Conservation (phyloP, 106 monocot genomes). For the Dactylorhiza incarnata region DNA sequence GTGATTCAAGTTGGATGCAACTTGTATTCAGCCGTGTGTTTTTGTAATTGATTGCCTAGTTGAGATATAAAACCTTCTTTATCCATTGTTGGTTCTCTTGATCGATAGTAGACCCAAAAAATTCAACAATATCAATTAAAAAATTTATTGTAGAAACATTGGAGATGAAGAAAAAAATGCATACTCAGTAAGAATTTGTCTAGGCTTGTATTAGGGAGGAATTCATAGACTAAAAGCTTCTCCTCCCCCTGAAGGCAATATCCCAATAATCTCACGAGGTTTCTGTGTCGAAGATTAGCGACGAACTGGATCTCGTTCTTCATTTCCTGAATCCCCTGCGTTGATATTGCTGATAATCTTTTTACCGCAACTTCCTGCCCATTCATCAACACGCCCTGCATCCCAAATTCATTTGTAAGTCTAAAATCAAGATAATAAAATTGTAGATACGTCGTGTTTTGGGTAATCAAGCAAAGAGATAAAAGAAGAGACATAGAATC, state of each 20-base stretch:
- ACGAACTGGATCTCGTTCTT: constrained; percentile 36
- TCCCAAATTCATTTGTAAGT: not conserved
- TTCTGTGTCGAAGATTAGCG: constrained; percentile 36
- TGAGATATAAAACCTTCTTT: too few relatives aligned
- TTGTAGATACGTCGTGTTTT: too few relatives aligned
- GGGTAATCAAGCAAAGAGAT: too few relatives aligned
- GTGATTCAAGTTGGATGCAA: too few relatives aligned
- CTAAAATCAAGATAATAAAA: too few relatives aligned
- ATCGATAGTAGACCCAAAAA: too few relatives aligned
- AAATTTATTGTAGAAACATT: too few relatives aligned
- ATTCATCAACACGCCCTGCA: constrained; percentile 21
- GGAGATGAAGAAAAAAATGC: not conserved
- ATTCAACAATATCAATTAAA: too few relatives aligned
- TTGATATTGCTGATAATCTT: constrained; percentile 19
- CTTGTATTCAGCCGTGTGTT: too few relatives aligned
- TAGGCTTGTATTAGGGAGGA: constrained; percentile 30
- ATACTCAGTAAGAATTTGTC: constrained; percentile 29
- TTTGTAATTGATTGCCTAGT: too few relatives aligned
- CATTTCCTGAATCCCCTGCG: constrained; percentile 27
- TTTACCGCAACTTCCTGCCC: constrained; percentile 36
- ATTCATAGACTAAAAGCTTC: constrained; percentile 39
- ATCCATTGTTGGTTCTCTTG: too few relatives aligned
- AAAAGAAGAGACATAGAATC: too few relatives aligned
- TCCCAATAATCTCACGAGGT: constrained; percentile 27
- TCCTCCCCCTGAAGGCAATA: constrained; percentile 30